Evolutionary conservation across 2,329 filamentous ascomycete species (phyloP), one percentile per base, ranked within the genome.

Genomic region (Teratosphaeria pseudoeucalypti): DNA sequence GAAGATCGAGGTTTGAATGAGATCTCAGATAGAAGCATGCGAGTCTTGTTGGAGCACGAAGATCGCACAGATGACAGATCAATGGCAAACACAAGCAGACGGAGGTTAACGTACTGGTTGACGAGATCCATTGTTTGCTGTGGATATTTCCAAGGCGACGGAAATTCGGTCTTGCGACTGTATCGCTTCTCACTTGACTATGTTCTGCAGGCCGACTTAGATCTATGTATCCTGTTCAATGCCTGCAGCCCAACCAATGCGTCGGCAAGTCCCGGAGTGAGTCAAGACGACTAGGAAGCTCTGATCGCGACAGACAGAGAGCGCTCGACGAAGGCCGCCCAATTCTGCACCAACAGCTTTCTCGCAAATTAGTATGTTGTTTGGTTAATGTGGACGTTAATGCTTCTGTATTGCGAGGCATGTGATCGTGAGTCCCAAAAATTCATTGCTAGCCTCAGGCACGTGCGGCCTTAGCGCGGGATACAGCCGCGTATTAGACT

Each of bases 51-150:
- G 16, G 16, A 19, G 19, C 43, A 19, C 16, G 16, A 23, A 10
- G 16, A 49, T 49, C 43, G 43, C 43, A 49, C 43, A 23, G 19
- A 49, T 49, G 43, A 49, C 43, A 49, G 43, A 49, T 49, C 43
- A n/a, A 49, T 49, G 26, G 34, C 49, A 37, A 54, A 54, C 11
- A n/a, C 47, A 43, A 32, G 56, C 27, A 23, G 32, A 39, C 70
- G 69, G 58, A 49, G 43, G n/a, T 10, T 7, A n/a, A 49, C 43
- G 43, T 70, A 72, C 70, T 72, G 68, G 62, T 66, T 70, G 63
- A 72, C 69, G 59, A 72, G 67, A 67, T 72, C 70, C 70, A 72
- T 72, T 56, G 10, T 49, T 23, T 49, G 16, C 19, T 7, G 19
- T 19, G 43, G 16, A 5, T 1, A n/a, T 4, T 43, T 12, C 16